Conservation (phyloP, 352 stramenopile species). For the Phytophthora cajani region DNA sequence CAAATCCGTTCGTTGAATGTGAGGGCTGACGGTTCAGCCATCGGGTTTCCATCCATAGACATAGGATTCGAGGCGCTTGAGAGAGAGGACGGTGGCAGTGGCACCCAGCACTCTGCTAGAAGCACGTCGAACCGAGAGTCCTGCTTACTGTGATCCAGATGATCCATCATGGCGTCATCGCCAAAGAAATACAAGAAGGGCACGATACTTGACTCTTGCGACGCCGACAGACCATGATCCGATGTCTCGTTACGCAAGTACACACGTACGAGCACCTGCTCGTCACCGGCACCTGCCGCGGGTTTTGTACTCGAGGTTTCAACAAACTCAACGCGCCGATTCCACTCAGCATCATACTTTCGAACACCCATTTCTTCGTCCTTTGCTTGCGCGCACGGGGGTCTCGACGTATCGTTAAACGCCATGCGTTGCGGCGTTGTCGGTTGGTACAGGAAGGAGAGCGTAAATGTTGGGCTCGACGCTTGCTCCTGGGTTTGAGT, state of each 20-base stretch:
- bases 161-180: slow-evolving; percentile 87
- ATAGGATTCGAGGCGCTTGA: slow-evolving; percentile 32
- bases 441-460: slow-evolving; percentile 79
- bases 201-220: slow-evolving; percentile 86
- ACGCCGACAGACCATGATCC: slow-evolving; percentile 76
- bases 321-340: slow-evolving; percentile 81
- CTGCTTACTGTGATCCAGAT: slow-evolving; percentile 87
- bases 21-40: slow-evolving; percentile 34
- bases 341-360: slow-evolving; percentile 84
- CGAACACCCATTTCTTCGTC: slow-evolving; percentile 34
- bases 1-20: slow-evolving; percentile 72
- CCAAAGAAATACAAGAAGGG: slow-evolving; percentile 91
- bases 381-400: slow-evolving; percentile 34
- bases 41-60: slow-evolving; percentile 36
- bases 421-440: slow-evolving; percentile 38
- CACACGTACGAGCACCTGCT: slow-evolving; percentile 75
- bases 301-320: slow-evolving; percentile 49
- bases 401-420: slow-evolving; percentile 29
- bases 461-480: slow-evolving; percentile 46
- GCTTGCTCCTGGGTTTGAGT: slow-evolving; percentile 23
- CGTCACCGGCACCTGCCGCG: slow-evolving; percentile 17
- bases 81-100: slow-evolving; percentile 52
- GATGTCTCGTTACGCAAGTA: slow-evolving; percentile 78
- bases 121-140: slow-evolving; percentile 82
- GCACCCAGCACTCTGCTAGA: slow-evolving; percentile 82